Evolutionary conservation across 768 basidiomycete genomes (phyloP).

Genomic region (Boletus subparvulus): DNA sequence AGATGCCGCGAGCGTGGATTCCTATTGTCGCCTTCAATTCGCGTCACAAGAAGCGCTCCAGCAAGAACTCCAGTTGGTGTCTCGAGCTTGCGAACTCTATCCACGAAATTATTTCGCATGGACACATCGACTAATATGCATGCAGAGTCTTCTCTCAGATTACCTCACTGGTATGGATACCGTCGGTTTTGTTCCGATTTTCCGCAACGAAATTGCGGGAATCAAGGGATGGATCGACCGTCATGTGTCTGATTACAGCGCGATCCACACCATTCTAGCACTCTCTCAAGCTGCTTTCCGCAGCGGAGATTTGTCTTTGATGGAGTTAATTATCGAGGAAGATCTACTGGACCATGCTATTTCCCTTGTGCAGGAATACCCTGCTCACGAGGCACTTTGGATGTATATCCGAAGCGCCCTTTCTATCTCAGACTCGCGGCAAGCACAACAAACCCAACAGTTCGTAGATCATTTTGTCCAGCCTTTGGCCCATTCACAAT

Average conservation of each 20-base stretch:
- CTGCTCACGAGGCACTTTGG: slow-evolving; percentile 65
- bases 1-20: neutral
- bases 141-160: slow-evolving; percentile 33
- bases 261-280: slow-evolving; percentile 53
- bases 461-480: slow-evolving; percentile 19
- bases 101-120: slow-evolving; percentile 77
- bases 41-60: slow-evolving; percentile 37
- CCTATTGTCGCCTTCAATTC: slow-evolving; percentile 7
- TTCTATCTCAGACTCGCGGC: neutral
- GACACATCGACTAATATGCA: slow-evolving; percentile 56
- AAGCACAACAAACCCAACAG: neutral
- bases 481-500: slow-evolving; percentile 11
- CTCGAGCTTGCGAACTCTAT: slow-evolving; percentile 57
- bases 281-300: slow-evolving; percentile 28
- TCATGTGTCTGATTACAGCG: slow-evolving; percentile 70
- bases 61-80: slow-evolving; percentile 49
- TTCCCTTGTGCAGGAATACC: slow-evolving; percentile 49
- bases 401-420: slow-evolving; percentile 37
- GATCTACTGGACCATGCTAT: slow-evolving; percentile 41
- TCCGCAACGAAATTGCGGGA: slow-evolving; percentile 39
- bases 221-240: slow-evolving; percentile 53
- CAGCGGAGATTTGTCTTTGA: slow-evolving; percentile 3
- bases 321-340: slow-evolving; percentile 1
- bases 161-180: slow-evolving; percentile 17
- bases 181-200: slow-evolving; percentile 27